Evolutionary conservation across 2,329 filamentous ascomycete species (phyloP).

Genomic region (Fonsecaea nubica): DNA sequence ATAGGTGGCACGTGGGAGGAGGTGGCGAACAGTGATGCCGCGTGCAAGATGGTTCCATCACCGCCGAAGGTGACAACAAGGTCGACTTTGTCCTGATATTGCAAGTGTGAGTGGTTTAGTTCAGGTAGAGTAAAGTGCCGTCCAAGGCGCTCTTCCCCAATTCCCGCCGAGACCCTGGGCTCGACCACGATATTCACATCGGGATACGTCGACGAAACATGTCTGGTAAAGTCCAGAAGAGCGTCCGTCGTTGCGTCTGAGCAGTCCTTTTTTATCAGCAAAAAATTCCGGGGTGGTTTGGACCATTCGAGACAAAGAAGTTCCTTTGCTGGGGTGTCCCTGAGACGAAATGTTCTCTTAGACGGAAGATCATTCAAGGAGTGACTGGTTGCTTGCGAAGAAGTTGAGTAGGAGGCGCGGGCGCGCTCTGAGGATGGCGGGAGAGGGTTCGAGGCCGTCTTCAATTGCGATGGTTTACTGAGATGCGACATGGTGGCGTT

Average conservation of each 20-base stretch:
- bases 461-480: not conserved
- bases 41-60: conserved; percentile 87
- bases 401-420: conserved; percentile 9
- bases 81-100: conserved; percentile 78
- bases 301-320: conserved; percentile 72
- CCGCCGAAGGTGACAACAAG: conserved; percentile 89
- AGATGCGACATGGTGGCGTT: not conserved
- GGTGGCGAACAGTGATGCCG: conserved; percentile 84
- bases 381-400: not conserved
- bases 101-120: conserved; percentile 10
- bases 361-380: conserved; percentile 24
- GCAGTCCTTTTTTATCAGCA: conserved; percentile 71
- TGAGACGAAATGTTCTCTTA: conserved; percentile 28
- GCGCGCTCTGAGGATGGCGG: conserved; percentile 3
- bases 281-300: conserved; percentile 69
- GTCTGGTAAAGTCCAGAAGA: conserved; percentile 67
- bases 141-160: conserved; percentile 60
- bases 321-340: conserved; percentile 54
- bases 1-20: conserved; percentile 84
- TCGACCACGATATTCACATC: conserved; percentile 84
- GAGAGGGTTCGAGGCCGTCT: not conserved
- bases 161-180: conserved; percentile 70
- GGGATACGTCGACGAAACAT: conserved; percentile 81
- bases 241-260: conserved; percentile 62
- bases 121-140: conserved; percentile 26